Base-by-base conservation (phyloP, 2,329 filamentous ascomycete genomes). In the Fusarium aywerte region DNA sequence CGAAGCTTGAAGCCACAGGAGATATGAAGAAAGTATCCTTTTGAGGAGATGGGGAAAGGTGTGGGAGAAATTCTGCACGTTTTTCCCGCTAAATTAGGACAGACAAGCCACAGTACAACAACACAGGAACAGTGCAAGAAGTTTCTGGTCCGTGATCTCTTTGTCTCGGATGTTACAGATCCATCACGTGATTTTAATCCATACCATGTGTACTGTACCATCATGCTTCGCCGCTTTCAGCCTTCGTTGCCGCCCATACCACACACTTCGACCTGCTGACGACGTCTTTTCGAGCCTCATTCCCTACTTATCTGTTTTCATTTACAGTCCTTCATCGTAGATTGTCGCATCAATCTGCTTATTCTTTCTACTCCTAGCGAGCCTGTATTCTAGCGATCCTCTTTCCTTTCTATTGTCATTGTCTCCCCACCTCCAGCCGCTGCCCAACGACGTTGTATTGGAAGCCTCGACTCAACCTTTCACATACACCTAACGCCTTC, bases 161-260 rank as follows among this genome's bases (percentile, higher is more conserved):
- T 52, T 56, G 54, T 49, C 65, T 61, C 27, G 29, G 42, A 35
- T 40, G 33, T 35, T 43, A 35, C 20, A 59, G 31, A 8, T 9
- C 2, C 7, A 49, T 70, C 68, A 70, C 68, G 68, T 70, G 68
- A 70, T 38, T 2, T 10, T 2, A 4, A 54, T 62, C 49, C 49
- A 20, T 58, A 39, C 27, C 43, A 55, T 65, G 25, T 43, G 45
- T 27, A 49, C 42, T 44, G 50, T 25, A 53, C 55, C 50, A 70
- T 62, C 62, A 62, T 69, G 57, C 56, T 66, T 52, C 61, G 68
- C 68, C 65, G 60, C 68, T 56, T 63, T 57, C 67, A 70, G 68
- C 48, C 65, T 62, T 48, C 27, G 36, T 52, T 55, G 44, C 52
- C 54, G 59, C 40, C 54, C 54, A 53, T 69, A 43, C 58, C 51